Conservation (phyloP, 352 stramenopile species). For the Pythium graminicola region DNA sequence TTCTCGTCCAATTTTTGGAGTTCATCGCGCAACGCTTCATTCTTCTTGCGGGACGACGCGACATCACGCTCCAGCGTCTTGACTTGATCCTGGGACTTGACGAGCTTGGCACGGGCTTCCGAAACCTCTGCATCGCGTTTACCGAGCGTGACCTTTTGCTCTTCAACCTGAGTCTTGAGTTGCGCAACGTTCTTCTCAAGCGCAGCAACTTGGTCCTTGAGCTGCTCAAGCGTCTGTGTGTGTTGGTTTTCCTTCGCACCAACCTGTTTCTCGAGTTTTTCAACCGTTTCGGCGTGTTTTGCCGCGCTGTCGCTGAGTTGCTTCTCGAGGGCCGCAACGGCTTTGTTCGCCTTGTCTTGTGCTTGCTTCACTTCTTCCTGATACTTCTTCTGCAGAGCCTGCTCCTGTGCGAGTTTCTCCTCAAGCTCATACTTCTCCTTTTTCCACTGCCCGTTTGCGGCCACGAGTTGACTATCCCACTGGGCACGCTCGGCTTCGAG, state of each 20-base stretch:
- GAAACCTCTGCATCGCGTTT: slow-evolving; percentile 27
- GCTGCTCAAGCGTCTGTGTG: slow-evolving; percentile 19
- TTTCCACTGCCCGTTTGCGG: slow-evolving; percentile 25
- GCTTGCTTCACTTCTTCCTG: slow-evolving; percentile 18
- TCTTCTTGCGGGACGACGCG: slow-evolving; percentile 49
- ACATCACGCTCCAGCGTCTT: slow-evolving; percentile 42
- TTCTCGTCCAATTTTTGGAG: slow-evolving; percentile 49
- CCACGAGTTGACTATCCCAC: slow-evolving; percentile 37
- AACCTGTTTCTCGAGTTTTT: slow-evolving; percentile 18
- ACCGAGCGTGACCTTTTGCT: slow-evolving; percentile 26
- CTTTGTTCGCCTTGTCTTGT: slow-evolving; percentile 15
- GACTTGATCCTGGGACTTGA: slow-evolving; percentile 31
- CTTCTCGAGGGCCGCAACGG: slow-evolving; percentile 7
- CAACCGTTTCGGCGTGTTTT: slow-evolving; percentile 19
- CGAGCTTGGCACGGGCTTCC: slow-evolving; percentile 25
- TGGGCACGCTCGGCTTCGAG: slow-evolving; percentile 33
- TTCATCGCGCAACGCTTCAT: slow-evolving; percentile 48
- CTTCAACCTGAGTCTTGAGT: slow-evolving; percentile 29
- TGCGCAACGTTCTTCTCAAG: slow-evolving; percentile 25
- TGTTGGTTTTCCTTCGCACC: slow-evolving; percentile 6
- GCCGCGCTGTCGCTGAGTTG: slow-evolving; percentile 17
- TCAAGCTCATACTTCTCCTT: slow-evolving; percentile 29
- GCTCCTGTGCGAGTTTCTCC: slow-evolving; percentile 26
- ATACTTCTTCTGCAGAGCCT: slow-evolving; percentile 15
- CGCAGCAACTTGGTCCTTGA: slow-evolving; percentile 29